A percentile compares a stretch with the other conserved stretches of the same genome.
These are phyloP conservation scores for Dactylella cylindrospora DNA, from an alignment of 2,329 filamentous ascomycete species.

Conservation along the genomic window DNA sequence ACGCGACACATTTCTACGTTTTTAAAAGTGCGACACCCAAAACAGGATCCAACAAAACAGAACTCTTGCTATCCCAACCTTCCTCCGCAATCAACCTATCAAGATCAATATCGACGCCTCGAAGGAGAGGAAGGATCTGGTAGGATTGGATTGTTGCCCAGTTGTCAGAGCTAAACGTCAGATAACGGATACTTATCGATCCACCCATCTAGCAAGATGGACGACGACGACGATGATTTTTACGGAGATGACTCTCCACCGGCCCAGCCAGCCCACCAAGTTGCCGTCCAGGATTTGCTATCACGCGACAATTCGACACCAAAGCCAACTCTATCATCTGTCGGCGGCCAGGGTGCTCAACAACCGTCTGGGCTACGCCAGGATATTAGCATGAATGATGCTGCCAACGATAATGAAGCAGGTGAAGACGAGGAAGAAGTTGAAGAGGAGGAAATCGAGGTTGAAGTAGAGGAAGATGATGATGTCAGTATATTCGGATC, in stretches of 20 bases:
- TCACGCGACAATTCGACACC: constrained; percentile 43
- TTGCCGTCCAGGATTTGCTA: constrained; percentile 25
- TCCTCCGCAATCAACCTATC: too few relatives aligned
- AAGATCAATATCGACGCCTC: too few relatives aligned
- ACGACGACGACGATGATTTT: constrained; percentile 49
- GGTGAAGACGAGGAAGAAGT: constrained; percentile 46
- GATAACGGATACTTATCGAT: constrained; percentile 11
- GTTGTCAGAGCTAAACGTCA: constrained; percentile 27
- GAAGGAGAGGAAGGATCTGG: too few relatives aligned
- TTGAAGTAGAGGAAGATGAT: constrained; percentile 48
- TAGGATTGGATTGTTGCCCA: constrained; percentile 13
- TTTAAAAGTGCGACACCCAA: not conserved
- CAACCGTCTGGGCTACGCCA: constrained; percentile 5
- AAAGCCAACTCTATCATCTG: constrained; percentile 35
- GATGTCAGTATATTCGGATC: constrained; percentile 47
- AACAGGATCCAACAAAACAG: not conserved
- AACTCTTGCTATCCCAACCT: not conserved
- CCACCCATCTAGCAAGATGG: constrained; percentile 38
- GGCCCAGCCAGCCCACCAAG: constrained; percentile 18
- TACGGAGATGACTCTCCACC: constrained; percentile 46
- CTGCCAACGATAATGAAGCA: constrained; percentile 43
- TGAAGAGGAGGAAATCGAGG: constrained; percentile 47
- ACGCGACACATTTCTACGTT: constrained; percentile 6
- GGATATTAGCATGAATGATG: constrained; percentile 36
- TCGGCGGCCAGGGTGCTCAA: constrained; percentile 13